Percentiles rank a stretch among this genome's conserved stretches.
These are phyloP conservation scores for Toxoplasma gondii DNA, from an alignment of 169 alveolate genomes.

Conservation along the genomic window DNA sequence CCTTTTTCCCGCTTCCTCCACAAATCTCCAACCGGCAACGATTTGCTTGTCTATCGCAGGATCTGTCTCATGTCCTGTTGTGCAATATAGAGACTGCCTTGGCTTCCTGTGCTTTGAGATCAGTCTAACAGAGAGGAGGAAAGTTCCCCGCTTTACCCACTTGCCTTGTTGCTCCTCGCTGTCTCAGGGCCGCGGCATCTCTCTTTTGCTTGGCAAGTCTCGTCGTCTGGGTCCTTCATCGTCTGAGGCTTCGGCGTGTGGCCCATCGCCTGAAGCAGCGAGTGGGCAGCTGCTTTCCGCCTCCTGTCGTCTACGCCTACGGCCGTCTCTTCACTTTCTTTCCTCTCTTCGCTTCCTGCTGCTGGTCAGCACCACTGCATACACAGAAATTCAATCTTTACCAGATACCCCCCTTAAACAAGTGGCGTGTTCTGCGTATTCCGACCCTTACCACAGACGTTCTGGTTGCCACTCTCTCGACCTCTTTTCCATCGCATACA, in stretches of 20 bases:
- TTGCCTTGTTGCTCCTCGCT: not conserved
- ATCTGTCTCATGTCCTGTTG: no score
- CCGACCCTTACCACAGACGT: not conserved
- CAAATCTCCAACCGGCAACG: no score
- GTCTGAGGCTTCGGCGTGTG: not conserved
- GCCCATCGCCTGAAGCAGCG: not conserved
- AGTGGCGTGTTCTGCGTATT: not conserved
- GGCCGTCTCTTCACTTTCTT: conserved; percentile 27
- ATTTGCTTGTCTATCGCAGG: no score
- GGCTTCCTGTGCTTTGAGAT: no score
- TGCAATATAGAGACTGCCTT: no score
- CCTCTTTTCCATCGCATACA: no score
- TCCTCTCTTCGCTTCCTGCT: not conserved
- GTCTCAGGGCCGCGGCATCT: not conserved
- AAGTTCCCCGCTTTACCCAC: no score
- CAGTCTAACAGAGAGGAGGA: no score
- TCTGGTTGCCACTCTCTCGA: not conserved
- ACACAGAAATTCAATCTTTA: not conserved
- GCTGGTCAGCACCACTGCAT: not conserved
- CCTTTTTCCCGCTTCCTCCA: no score
- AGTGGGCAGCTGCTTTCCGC: not conserved
- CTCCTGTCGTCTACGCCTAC: not conserved
- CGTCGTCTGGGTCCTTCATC: conserved; percentile 7
- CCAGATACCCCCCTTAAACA: not conserved
- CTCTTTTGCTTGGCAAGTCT: not conserved